Evolutionary conservation across 2,329 filamentous ascomycete genomes (phyloP), one percentile per base, ranked within the genome.

Genomic region (Pyrenochaeta sp.): DNA sequence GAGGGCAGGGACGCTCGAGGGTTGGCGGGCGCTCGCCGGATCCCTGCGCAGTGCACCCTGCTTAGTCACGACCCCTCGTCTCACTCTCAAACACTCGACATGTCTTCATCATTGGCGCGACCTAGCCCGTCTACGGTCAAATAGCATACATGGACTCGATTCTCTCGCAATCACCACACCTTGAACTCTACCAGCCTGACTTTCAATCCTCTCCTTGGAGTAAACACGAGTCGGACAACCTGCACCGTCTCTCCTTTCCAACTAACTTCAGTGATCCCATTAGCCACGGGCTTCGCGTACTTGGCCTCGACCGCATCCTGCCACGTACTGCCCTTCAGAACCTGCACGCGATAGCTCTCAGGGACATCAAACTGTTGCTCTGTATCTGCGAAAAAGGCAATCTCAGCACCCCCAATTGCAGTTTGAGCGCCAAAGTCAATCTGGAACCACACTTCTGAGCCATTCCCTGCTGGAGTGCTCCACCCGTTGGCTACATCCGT

Each of bases 401-500:
- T 48, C 40, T 73, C 71, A n/a, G 68, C 63, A 28, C 65, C 59
- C 18, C 51, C 60, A 4, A 61, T 53, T 5, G 49, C 40, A 1
- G 63, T 71, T 1, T 44, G 24, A 1, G 44, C 39, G 3, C 68
- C 70, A 42, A 74, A 73, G 34, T 72, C 65, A 26, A 74, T 67
- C 7, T 62, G 49, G 41, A 63, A 73, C 71, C 71, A 73, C 10
- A 73, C 41, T 9, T 66, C 51, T 1, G 58, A 54, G 5, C 61
- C 65, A 13, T 56, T 56, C 0, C 61, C 63, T 3, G 53, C 39
- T 2, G 71, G 59, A 1, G 65, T 67, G 37, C 68, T 59, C 67
- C 71, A 74, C 4, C 72, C 72, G 39, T 74, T 72, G 2, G 68
- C 60, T 1, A 72, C 55, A 18, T 74, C 69, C 1, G 63, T 41